A percentile compares a stretch with the other conserved stretches of the same genome.
Conservation (phyloP, 352 stramenopile species). For the Globisporangium nagaii region DNA sequence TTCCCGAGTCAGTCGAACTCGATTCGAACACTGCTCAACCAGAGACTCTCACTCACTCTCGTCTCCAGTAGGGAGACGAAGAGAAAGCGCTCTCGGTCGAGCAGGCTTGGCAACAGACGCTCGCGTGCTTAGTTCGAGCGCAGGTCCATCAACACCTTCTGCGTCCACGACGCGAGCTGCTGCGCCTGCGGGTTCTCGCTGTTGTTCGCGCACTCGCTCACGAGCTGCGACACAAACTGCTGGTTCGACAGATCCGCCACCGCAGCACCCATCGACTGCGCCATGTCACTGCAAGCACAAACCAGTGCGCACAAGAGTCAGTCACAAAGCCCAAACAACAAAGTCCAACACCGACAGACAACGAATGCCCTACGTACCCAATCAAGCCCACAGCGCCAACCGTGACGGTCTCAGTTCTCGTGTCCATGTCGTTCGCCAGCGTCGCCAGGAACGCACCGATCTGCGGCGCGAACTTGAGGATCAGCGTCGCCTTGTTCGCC, state of each 20-base stretch:
- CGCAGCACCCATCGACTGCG: slow-evolving; percentile 64
- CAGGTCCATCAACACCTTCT: slow-evolving; percentile 70
- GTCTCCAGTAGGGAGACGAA: background rate
- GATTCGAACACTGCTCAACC: background rate
- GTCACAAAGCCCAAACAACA: background rate
- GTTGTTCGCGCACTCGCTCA: slow-evolving; percentile 67
- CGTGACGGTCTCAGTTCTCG: slow-evolving; percentile 88
- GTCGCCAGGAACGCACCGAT: slow-evolving; percentile 89
- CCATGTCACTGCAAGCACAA: slow-evolving; percentile 69
- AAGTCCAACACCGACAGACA: background rate
- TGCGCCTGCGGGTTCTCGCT: slow-evolving; percentile 60
- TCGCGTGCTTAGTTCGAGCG: slow-evolving; percentile 43
- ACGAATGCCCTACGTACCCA: slow-evolving; percentile 78
- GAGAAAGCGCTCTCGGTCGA: background rate
- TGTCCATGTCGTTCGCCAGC: slow-evolving; percentile 72
- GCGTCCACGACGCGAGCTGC: slow-evolving; percentile 68
- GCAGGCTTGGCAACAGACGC: no score
- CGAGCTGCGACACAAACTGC: slow-evolving; percentile 65
- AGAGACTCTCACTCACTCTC: background rate
- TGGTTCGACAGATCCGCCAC: slow-evolving; percentile 59
- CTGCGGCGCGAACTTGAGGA: slow-evolving; percentile 78
- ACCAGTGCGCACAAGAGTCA: slow-evolving; percentile 9
- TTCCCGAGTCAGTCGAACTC: no score
- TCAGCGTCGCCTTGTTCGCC: slow-evolving; percentile 79
- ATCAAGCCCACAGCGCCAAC: slow-evolving; percentile 87